A percentile compares a stretch with the other conserved stretches of the same genome.
Conservation (phyloP, 2,329 filamentous ascomycete genomes). For the Fonsecaea erecta region DNA sequence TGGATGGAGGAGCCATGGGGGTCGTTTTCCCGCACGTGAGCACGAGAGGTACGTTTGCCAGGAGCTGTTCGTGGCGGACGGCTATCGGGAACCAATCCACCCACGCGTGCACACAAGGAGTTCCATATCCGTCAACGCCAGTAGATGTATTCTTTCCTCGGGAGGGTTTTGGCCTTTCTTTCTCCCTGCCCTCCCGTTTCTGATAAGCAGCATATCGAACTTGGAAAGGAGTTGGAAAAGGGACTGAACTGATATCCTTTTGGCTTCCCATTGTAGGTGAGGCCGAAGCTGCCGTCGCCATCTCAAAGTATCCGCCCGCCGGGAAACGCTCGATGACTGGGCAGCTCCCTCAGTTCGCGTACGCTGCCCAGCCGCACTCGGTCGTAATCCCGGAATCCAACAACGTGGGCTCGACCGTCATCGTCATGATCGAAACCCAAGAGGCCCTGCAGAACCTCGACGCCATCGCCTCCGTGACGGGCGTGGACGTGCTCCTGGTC, state of each 20-base stretch:
- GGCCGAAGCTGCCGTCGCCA: conserved; percentile 15
- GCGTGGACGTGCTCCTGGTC: conserved; percentile 27
- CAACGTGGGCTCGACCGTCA: conserved; percentile 20
- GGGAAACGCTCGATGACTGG: conserved; percentile 27
- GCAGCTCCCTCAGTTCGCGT: conserved; percentile 22
- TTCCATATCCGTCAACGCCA: not conserved
- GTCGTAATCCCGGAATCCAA: conserved; percentile 9
- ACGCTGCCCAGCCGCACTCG: not conserved
- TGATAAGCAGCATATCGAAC: not conserved
- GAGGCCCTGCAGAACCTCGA: conserved; percentile 23
- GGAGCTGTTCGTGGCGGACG: not conserved
- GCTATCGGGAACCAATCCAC: not conserved
- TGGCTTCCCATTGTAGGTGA: conserved; percentile 6
- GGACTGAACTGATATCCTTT: not conserved
- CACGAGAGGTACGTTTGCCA: conserved; percentile 20
- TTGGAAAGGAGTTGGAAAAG: not conserved
- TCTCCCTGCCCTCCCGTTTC: not conserved
- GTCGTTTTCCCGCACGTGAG: conserved; percentile 28
- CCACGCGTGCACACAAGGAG: not conserved
- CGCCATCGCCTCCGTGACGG: conserved; percentile 25
- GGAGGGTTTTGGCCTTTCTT: not conserved
- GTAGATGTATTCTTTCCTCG: not conserved
- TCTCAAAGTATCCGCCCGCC: conserved; percentile 22
- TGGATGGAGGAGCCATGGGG: conserved; percentile 30
- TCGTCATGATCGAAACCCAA: conserved; percentile 30